phyloP scores from a whole-genome alignment of 1,284 basidiomycete species.

The Ustilago hordei region DNA sequence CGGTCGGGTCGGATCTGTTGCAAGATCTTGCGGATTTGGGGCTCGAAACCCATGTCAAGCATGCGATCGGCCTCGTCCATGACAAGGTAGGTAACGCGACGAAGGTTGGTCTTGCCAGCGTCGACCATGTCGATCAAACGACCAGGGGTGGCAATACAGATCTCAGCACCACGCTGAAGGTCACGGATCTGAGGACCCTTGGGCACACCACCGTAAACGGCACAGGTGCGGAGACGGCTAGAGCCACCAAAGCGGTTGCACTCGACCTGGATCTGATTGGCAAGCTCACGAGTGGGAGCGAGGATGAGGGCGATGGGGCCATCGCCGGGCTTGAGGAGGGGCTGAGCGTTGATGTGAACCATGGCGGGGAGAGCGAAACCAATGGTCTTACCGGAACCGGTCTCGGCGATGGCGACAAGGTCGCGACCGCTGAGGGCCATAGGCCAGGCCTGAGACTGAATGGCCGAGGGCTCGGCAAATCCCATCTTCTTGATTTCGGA shows the following conservation, averaged over 20 bases:
- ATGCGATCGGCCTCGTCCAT: slow-evolving; percentile 99
- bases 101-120: slow-evolving; percentile 93
- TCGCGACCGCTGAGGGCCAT: slow-evolving; percentile 95
- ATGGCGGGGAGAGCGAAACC: slow-evolving; percentile 98
- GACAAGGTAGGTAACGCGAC: slow-evolving; percentile 94
- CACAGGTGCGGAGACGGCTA: slow-evolving; percentile 96
- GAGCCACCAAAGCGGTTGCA: slow-evolving; percentile 98
- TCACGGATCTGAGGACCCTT: slow-evolving; percentile 99
- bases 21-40: slow-evolving; percentile 98
- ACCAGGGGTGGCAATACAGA: slow-evolving; percentile 84
- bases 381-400: slow-evolving; percentile 79
- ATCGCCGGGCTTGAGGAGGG: slow-evolving; percentile 90
- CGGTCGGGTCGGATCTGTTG: slow-evolving; percentile 95
- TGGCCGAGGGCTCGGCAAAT: slow-evolving; percentile 88
- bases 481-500: slow-evolving; percentile 92
- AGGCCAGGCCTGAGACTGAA: slow-evolving; percentile 98
- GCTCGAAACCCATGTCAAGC: slow-evolving; percentile 99
- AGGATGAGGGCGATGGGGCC: slow-evolving; percentile 96
- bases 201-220: slow-evolving; percentile 97
- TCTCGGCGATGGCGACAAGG: slow-evolving; percentile 88
- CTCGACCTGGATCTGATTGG: slow-evolving; percentile 98
- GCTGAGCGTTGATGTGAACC: slow-evolving; percentile 99
- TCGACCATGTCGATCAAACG: slow-evolving; percentile 89
- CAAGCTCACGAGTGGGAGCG: slow-evolving; percentile 96
- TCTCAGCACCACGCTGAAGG: slow-evolving; percentile 93